Evolutionary conservation across 495 filamentous ascomycete species (phyloP), one percentile per base, ranked within the genome.

Genomic region (Neurospora tetrasperma): DNA sequence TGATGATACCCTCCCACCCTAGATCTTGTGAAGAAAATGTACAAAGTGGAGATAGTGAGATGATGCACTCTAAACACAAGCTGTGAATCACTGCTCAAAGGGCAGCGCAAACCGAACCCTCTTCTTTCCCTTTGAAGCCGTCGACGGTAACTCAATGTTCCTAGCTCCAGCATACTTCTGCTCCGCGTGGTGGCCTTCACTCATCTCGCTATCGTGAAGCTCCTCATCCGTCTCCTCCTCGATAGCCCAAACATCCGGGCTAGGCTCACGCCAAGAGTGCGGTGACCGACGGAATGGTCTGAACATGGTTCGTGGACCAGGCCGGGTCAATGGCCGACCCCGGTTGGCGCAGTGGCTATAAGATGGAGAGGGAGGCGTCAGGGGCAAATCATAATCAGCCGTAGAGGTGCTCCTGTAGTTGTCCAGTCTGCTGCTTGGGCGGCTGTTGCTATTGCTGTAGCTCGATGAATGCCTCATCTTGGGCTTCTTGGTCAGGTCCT

Each of bases 201-300:
- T 78, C 74, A 79, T 75, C 74, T 82, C 81, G 48, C 79, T 83
- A 72, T 80, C 78, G 27, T 66, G 54, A 38, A 66, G 73, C 73
- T 83, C 84, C 71, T 82, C 81, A 74, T 85, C 83, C 16, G 82
- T 78, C 75, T 86, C 82, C 77, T 86, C 85, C 72, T 86, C 84
- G 71, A 86, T 86, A 46, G 80, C 80, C 80, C 83, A 86, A 2
- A 86, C 84, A 70, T 86, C 85, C 18, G 85, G 85, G 71, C 85
- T 86, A 23, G 85, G 85, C 73, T 85, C 83, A 71, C 85, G 82
- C 85, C 85, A 86, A 35, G 82, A 82, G 69, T 84, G 84, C 4
- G 76, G 78, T 10, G 79, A 78, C 35, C 79, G 80, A 5, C 81
- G 80, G 35, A 77, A 73, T 27, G 80, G 73, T 44, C 76, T 75